Percentiles rank a stretch among this genome's conserved stretches.
These are phyloP conservation scores for Malus hybrid DNA, from an alignment of 331 rosid species.

Conservation along the genomic window DNA sequence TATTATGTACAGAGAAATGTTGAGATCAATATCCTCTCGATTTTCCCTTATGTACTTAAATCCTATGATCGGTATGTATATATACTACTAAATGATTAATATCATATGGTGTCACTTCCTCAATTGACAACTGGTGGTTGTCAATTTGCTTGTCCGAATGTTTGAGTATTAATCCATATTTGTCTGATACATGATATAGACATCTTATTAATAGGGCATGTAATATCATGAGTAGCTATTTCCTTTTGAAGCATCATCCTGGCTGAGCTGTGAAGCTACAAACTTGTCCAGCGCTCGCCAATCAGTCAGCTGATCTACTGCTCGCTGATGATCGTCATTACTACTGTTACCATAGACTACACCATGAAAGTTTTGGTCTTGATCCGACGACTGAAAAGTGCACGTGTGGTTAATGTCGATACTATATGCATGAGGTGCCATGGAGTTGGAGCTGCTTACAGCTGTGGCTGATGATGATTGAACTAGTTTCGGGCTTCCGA, in stretches of 20 bases:
- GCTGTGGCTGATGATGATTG: conserved; percentile 32
- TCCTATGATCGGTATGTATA: conserved; percentile 31
- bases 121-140: too few relatives aligned
- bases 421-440: conserved; percentile 19
- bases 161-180: background rate
- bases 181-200: background rate
- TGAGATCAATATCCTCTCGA: background rate
- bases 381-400: conserved; percentile 19
- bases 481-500: conserved; percentile 48
- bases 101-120: conserved; percentile 24
- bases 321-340: conserved; percentile 22
- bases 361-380: conserved; percentile 28
- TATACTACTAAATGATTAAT: conserved; percentile 6
- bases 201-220: background rate
- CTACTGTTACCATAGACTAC: conserved; percentile 16
- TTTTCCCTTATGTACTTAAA: conserved; percentile 7
- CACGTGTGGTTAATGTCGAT: conserved; percentile 29
- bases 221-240: conserved; percentile 18
- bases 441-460: conserved; percentile 17
- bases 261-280: conserved; percentile 95
- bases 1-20: conserved; percentile 55
- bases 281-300: conserved; percentile 92
- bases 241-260: conserved; percentile 46
- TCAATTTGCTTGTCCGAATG: background rate
- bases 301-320: conserved; percentile 57